Base-by-base conservation (phyloP, 2,329 filamentous ascomycete species). In the Neonectria magnoliae region DNA sequence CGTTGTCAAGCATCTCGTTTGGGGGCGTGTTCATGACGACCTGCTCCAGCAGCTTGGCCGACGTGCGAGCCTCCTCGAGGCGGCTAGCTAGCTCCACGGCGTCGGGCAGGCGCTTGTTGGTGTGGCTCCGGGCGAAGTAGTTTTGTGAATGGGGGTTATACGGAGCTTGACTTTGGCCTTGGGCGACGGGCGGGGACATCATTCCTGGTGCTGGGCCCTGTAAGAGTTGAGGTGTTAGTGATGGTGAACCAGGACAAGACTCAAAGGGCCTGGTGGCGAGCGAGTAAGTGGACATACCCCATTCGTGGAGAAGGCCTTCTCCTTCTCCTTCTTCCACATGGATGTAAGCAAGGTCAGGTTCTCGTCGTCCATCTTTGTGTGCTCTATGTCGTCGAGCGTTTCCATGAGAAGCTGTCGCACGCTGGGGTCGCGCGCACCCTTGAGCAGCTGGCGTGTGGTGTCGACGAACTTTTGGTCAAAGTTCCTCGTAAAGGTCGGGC, bases 321-420 rank as follows among this genome's bases (percentile, higher is more conserved):
- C 87, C 82, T 96, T 95, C 80, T 97, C 93, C 78, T 92, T 94
- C 77, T 82, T 89, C 94, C 94, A 98, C 93, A 98, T 97, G 60
- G 90, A 85, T 31, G 93, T 84, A 42, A 98, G 75, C n/a, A 83
- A 80, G 31, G 82, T 82, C 50, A 98, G 80, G 41, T 93, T 91
- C 73, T 93, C 88, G 77, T 98, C 94, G 69, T 90, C 85, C 36
- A 82, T 81, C 76, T 93, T 93, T 61, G 90, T 89, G 61, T 83
- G 83, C 78, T 95, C 90, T 71, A 98, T 90, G 25, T 88, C 85
- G 70, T 96, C 91, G 71, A 99, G 80, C 5, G 93, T 97, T 81
- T 98, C 94, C 80, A 93, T 88, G 68, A 98, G 80, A 70, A 98
- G 92, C 80, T 96, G 93, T 76, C 91, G 90, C 45, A 97, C 93